These are phyloP conservation scores for Suhomyces sp. DNA, from an alignment of 805 yeast genomes.

Conservation along the genomic window DNA sequence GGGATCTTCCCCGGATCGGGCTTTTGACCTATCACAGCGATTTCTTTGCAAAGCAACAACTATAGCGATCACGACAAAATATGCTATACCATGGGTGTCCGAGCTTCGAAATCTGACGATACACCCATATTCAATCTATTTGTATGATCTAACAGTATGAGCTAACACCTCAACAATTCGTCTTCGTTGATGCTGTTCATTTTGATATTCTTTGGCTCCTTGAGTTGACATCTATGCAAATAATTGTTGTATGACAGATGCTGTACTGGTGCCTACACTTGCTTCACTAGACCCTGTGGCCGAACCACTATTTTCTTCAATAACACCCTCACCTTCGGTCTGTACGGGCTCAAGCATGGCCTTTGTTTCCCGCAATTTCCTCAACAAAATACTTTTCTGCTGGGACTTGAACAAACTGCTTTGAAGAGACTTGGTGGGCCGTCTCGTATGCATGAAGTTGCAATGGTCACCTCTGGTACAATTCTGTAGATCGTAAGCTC, in stretches of 20 bases:
- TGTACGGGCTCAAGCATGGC: conserved; percentile 3
- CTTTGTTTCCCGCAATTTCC: conserved; percentile 14
- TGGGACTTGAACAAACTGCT: conserved; percentile 41
- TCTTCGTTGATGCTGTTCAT: conserved; percentile 12
- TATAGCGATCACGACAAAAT: too few species aligned
- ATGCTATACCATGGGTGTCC: too few species aligned
- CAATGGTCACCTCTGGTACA: conserved; percentile 85
- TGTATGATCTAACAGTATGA: too few species aligned
- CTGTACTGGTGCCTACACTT: conserved; percentile 9
- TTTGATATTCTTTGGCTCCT: conserved; percentile 15
- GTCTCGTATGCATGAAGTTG: conserved; percentile 78
- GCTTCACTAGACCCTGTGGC: not conserved
- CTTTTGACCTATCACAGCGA: too few species aligned
- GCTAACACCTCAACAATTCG: too few species aligned
- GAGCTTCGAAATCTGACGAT: too few species aligned
- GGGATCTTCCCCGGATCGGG: too few species aligned
- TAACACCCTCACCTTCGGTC: too few species aligned
- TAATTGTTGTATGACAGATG: conserved; percentile 17
- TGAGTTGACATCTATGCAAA: conserved; percentile 11
- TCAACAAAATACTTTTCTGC: conserved; percentile 26
- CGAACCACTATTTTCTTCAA: not conserved
- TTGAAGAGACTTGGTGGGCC: conserved; percentile 48
- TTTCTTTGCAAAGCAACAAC: too few species aligned
- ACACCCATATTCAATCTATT: too few species aligned
- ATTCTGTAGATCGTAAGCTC: conserved; percentile 58